These are phyloP conservation scores for Cynanchum wilfordii DNA, from an alignment of 257 asterid genomes.

Conservation along the genomic window DNA sequence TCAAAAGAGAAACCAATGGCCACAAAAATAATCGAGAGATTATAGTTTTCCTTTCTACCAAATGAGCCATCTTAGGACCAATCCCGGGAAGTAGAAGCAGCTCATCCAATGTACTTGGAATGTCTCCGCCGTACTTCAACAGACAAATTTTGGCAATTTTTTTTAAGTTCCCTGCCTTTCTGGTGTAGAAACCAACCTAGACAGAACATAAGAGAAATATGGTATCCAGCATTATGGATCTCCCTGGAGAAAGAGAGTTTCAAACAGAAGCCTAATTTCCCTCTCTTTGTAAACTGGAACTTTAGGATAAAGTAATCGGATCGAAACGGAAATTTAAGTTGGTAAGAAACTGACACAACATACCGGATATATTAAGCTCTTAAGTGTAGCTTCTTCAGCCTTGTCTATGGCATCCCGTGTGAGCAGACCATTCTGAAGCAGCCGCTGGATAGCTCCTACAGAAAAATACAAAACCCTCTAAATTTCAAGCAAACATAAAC, in stretches of 20 bases:
- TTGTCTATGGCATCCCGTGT: constrained; percentile 66
- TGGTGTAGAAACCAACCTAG: constrained; percentile 91
- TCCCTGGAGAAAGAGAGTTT: background rate
- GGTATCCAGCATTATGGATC: background rate
- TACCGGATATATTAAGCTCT: constrained; percentile 83
- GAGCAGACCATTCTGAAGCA: constrained; percentile 71
- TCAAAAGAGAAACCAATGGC: background rate
- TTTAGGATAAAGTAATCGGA: background rate
- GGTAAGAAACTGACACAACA: constrained; percentile 14
- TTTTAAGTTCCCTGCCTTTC: constrained; percentile 91
- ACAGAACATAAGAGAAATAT: background rate
- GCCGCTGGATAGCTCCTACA: constrained; percentile 90
- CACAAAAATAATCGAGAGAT: background rate
- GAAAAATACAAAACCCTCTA: constrained; percentile 3
- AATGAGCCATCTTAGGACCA: constrained; percentile 99
- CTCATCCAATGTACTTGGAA: constrained; percentile 79
- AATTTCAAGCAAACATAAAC: background rate
- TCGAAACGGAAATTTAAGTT: background rate
- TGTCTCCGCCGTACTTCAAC: constrained; percentile 66
- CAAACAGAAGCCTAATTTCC: background rate
- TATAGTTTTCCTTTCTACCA: constrained; percentile 45
- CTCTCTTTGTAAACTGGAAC: background rate
- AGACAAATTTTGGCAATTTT: constrained; percentile 80
- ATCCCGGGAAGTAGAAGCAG: constrained; percentile 92
- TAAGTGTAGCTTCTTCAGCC: constrained; percentile 63